Percentiles rank a stretch among this genome's conserved stretches.
These are phyloP conservation scores for Biscutella laevigata DNA, from an alignment of 441 rosid genomes.

Conservation along the genomic window DNA sequence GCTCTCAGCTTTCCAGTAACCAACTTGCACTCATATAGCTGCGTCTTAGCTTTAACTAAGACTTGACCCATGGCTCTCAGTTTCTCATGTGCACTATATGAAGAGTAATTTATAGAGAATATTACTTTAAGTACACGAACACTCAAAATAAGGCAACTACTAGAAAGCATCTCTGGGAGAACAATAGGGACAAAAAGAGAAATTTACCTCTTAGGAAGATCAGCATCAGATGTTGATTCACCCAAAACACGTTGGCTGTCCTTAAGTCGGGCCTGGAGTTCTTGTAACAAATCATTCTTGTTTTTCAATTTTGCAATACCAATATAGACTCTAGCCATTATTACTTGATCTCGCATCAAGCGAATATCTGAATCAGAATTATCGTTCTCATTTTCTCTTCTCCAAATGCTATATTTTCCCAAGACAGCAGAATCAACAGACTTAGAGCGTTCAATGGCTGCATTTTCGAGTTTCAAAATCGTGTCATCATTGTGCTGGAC, in stretches of 20 bases:
- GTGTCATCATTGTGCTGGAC: conserved; percentile 62
- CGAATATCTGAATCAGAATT: conserved; percentile 79
- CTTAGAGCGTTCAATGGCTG: conserved; percentile 88
- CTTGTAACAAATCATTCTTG: conserved; percentile 55
- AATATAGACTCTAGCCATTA: conserved; percentile 84
- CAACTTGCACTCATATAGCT: conserved; percentile 83
- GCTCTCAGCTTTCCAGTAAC: conserved; percentile 95
- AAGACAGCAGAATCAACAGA: conserved; percentile 89
- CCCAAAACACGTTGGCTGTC: conserved; percentile 76
- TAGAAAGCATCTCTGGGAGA: background rate
- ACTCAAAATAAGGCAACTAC: background rate
- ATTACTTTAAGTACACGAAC: conserved; percentile 4
- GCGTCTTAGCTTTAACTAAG: conserved; percentile 68
- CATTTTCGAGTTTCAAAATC: conserved; percentile 69
- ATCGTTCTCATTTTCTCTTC: conserved; percentile 83
- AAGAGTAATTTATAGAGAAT: background rate
- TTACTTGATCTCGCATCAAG: conserved; percentile 84
- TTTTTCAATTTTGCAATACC: conserved; percentile 70
- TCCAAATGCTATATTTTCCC: conserved; percentile 92
- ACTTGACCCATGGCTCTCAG: conserved; percentile 85
- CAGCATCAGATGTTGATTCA: conserved; percentile 69
- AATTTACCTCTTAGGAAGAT: conserved; percentile 63
- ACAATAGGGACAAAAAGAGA: background rate
- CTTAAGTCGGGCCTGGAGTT: conserved; percentile 65
- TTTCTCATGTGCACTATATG: conserved; percentile 62